Conservation (phyloP, 257 asterid species). For the Primulina eburnea region DNA sequence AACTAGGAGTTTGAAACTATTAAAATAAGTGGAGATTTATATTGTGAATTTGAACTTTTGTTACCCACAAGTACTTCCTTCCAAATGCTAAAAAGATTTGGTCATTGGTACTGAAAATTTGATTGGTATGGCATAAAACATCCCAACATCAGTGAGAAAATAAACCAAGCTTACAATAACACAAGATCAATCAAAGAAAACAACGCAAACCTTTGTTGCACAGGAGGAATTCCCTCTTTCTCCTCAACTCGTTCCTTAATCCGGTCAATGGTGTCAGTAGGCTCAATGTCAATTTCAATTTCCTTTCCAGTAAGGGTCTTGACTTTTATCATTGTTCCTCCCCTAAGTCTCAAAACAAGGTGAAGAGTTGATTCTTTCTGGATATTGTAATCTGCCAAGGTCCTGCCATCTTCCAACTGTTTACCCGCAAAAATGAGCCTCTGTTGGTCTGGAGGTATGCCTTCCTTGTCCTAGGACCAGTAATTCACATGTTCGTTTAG, state of each 20-base stretch:
- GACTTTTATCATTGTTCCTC: conserved; percentile 75
- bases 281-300: conserved; percentile 70
- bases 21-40: background rate
- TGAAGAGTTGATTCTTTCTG: conserved; percentile 50
- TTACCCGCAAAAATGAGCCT: background rate
- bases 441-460: background rate
- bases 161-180: background rate
- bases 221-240: conserved; percentile 71
- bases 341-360: conserved; percentile 60
- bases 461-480: conserved; percentile 1
- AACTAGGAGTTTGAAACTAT: background rate
- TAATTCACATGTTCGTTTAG: no score
- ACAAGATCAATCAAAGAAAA: background rate
- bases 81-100: background rate
- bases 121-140: background rate
- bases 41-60: background rate
- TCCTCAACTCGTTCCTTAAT: conserved; percentile 72
- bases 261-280: conserved; percentile 57
- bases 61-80: background rate
- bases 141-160: background rate
- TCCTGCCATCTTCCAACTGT: conserved; percentile 3
- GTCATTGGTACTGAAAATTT: background rate
- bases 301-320: conserved; percentile 73
- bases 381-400: conserved; percentile 1
- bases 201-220: conserved; percentile 53